Conservation (phyloP, 208 protist species). For the Porcisia deanei region DNA sequence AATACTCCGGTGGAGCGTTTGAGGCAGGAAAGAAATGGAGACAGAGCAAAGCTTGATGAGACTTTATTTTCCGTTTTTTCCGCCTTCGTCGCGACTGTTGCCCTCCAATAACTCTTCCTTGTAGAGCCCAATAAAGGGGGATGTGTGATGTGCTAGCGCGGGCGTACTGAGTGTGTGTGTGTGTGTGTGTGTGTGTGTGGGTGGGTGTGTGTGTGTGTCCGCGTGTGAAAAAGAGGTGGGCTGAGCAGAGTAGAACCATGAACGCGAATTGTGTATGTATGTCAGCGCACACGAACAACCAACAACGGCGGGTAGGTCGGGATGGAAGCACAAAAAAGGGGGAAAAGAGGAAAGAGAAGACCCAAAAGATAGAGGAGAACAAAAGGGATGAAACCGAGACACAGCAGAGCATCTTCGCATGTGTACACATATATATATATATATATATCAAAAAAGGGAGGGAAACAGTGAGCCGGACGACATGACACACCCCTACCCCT, state of each 20-base stretch:
- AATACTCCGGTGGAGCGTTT: background rate
- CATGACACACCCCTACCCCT: background rate
- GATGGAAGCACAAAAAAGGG: too few species aligned
- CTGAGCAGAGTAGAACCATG: background rate
- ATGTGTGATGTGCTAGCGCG: background rate
- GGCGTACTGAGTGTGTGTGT: background rate
- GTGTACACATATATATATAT: too few species aligned
- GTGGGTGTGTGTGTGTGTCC: conserved; percentile 7
- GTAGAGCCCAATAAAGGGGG: background rate
- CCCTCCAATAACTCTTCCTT: background rate
- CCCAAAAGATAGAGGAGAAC: too few species aligned
- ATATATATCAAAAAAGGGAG: too few species aligned
- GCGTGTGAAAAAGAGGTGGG: background rate
- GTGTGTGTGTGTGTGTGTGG: conserved; percentile 8
- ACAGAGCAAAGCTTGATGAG: background rate
- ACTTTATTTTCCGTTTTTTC: background rate
- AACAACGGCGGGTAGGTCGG: too few species aligned
- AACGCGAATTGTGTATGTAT: too few species aligned
- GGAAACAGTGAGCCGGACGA: background rate
- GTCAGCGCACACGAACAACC: too few species aligned
- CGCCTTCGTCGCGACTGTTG: too few species aligned
- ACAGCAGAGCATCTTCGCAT: too few species aligned
- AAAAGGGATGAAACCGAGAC: too few species aligned
- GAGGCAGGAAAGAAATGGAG: background rate
- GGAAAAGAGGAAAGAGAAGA: too few species aligned